Base-by-base conservation (phyloP, 2,329 filamentous ascomycete species). In the Colletotrichum scovillei region DNA sequence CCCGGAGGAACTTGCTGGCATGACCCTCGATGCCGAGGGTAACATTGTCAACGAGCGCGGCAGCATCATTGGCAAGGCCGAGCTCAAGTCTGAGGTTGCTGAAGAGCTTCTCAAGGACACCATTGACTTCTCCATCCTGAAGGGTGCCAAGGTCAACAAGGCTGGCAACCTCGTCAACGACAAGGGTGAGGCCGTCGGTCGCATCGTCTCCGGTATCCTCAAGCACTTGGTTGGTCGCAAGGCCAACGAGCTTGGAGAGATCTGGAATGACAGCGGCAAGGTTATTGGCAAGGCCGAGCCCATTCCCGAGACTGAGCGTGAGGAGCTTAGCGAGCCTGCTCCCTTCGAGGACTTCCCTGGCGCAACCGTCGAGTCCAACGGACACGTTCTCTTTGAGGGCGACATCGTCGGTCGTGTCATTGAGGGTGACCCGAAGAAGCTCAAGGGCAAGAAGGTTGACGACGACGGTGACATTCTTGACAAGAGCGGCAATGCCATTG, bases 241-340 rank as follows among this genome's bases (percentile, higher is more conserved):
- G 78, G 85, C 90, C 42, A 92, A 94, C 74, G 90, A 89, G 67
- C 83, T 93, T 46, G 93, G 93, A 57, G 86, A 92, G 75, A 92
- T 94, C 82, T 94, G 91, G 90, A 91, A 91, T 78, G 92, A 94
- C 74, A 86, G 86, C 6, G 93, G 92, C 73, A 89, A 93, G 80
- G 85, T 92, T 49, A 88, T 94, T 63, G 93, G 92, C 35, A 88
- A 89, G 66, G 90, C 88, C 56, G 92, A 94, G 81, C 88, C 92
- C 14, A 88, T 93, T 72, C 88, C 92, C 3, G 83, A 87, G 4
- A 81, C 80, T 19, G 89, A 91, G 76, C 85, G 86, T 4, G 87
- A 88, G 49, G 86, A 87, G 1, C 76, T 80, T 26, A 83, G 83
- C 71, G 84, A 86, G 16, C 82, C 84, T 2, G 82, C 87, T 2